These are phyloP conservation scores for Trichophyton equinum DNA, from an alignment of 2,329 filamentous ascomycete genomes.

Conservation along the genomic window DNA sequence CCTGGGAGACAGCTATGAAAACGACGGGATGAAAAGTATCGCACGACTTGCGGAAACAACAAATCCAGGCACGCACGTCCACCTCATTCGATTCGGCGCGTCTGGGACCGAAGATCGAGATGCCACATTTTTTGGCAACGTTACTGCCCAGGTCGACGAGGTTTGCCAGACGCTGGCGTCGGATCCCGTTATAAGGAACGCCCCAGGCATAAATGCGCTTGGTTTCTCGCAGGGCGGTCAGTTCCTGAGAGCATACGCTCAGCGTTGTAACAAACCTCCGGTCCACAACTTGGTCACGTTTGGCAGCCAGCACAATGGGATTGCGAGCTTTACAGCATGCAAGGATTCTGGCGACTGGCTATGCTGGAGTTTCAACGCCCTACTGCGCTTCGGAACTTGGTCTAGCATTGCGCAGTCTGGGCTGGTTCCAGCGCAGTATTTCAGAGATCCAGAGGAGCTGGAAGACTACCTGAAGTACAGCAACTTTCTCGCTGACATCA, in stretches of 20 bases:
- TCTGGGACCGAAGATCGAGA: conserved; percentile 58
- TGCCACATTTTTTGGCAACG: conserved; percentile 82
- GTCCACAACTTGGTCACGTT: conserved; percentile 75
- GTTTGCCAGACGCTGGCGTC: conserved; percentile 67
- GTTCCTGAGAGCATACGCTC: conserved; percentile 81
- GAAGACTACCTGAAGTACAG: conserved; percentile 64
- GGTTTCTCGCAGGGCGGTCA: conserved; percentile 95
- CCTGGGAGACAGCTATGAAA: conserved; percentile 53
- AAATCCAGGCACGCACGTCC: conserved; percentile 73
- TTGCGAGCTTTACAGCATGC: conserved; percentile 69
- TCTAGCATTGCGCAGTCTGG: conserved; percentile 60
- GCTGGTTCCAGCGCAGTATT: conserved; percentile 91
- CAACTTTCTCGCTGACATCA: conserved; percentile 88
- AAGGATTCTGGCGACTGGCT: conserved; percentile 54
- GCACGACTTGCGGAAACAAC: conserved; percentile 57
- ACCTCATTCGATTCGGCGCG: conserved; percentile 61
- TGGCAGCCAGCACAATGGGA: conserved; percentile 86
- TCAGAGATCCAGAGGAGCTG: conserved; percentile 57
- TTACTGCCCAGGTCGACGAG: conserved; percentile 60
- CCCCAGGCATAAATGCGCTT: conserved; percentile 74
- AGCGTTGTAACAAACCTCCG: conserved; percentile 68
- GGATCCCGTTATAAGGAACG: conserved; percentile 68
- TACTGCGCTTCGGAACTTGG: conserved; percentile 75
- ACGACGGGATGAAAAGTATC: conserved; percentile 60
- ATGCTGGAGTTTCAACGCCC: conserved; percentile 65